phyloP scores from a whole-genome alignment of 1,139 yeast genomes.

The Yarrowia galli region DNA sequence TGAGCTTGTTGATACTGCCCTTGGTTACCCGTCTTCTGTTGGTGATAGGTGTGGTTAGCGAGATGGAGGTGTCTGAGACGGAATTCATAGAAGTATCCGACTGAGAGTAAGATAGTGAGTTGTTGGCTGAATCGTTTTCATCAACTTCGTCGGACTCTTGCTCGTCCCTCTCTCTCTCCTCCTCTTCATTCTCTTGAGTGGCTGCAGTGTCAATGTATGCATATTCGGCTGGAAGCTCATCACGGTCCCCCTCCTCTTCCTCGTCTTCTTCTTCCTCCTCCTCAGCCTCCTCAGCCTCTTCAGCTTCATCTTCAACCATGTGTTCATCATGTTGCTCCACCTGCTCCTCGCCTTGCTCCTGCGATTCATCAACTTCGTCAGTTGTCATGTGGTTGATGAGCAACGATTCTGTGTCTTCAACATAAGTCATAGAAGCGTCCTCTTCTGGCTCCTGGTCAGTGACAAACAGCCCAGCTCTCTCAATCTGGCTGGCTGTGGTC shows the following conservation, averaged over 20 bases:
- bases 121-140: not conserved
- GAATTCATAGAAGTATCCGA: conserved; percentile 14
- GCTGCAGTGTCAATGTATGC: conserved; percentile 22
- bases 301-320: conserved; percentile 4
- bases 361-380: not conserved
- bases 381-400: conserved; percentile 16
- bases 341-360: conserved; percentile 41
- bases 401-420: conserved; percentile 16
- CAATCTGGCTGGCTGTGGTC: not conserved
- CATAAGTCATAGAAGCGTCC: conserved; percentile 13
- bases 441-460: not conserved
- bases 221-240: conserved; percentile 17
- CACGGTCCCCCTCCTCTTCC: conserved; percentile 4
- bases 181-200: not conserved
- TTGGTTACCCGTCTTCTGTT: conserved; percentile 11
- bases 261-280: conserved; percentile 40
- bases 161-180: not conserved
- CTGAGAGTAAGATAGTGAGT: conserved; percentile 1
- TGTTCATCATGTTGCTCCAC: conserved; percentile 40
- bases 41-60: conserved; percentile 5
- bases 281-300: conserved; percentile 41
- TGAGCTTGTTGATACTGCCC: not conserved
- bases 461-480: conserved; percentile 7
- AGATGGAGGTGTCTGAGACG: not conserved
- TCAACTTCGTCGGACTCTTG: not conserved